phyloP scores from a whole-genome alignment of 352 stramenopile species.

The Plasmopara halstedii region DNA sequence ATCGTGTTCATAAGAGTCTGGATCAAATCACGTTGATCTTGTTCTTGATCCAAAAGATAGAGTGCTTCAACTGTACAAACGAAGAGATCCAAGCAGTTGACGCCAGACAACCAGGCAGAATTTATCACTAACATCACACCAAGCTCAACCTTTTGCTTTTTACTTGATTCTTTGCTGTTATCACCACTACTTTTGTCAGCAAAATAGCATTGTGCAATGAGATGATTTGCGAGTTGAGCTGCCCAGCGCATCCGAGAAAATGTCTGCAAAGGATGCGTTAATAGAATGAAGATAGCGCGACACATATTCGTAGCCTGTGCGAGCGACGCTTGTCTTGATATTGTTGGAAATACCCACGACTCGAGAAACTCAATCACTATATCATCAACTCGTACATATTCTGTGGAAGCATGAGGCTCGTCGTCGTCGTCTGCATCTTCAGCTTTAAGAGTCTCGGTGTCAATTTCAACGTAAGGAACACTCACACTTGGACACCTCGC shows the following conservation, averaged over 20 bases:
- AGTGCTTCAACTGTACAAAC: conserved; percentile 46
- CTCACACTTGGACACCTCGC: conserved; percentile 55
- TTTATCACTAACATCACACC: conserved; percentile 45
- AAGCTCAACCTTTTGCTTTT: conserved; percentile 46
- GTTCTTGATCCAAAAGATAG: conserved; percentile 54
- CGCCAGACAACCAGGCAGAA: conserved; percentile 46
- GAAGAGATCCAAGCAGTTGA: conserved; percentile 40
- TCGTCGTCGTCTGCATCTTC: conserved; percentile 34
- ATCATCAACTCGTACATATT: conserved; percentile 51
- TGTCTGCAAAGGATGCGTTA: conserved; percentile 52
- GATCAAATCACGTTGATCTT: conserved; percentile 39
- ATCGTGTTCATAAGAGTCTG: conserved; percentile 36
- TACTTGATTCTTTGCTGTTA: neutral
- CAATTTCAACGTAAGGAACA: conserved; percentile 63
- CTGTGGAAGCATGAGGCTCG: conserved; percentile 26
- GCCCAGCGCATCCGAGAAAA: conserved; percentile 44
- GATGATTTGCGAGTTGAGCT: conserved; percentile 33
- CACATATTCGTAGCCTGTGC: conserved; percentile 43
- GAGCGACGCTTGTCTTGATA: conserved; percentile 42
- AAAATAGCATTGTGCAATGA: conserved; percentile 59
- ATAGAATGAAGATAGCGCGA: conserved; percentile 54
- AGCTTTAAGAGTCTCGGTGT: conserved; percentile 23
- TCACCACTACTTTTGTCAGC: conserved; percentile 25
- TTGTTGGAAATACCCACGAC: conserved; percentile 44
- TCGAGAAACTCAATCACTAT: conserved; percentile 42